Evolutionary conservation across 495 filamentous ascomycete species (phyloP).

Genomic region (Wilcoxina mikolae): DNA sequence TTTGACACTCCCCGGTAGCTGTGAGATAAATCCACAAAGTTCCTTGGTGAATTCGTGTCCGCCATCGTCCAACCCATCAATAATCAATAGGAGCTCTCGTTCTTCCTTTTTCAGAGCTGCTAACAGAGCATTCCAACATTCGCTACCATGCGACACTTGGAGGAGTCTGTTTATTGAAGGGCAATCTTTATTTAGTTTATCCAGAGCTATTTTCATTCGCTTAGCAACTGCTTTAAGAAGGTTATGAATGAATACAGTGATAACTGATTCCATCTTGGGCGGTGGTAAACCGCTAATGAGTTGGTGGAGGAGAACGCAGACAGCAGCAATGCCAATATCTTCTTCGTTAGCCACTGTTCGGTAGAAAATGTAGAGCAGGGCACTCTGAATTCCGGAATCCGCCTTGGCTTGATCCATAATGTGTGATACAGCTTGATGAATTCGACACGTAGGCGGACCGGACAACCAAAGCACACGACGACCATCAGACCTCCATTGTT

Average conservation of each 20-base stretch:
- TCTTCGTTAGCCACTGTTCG: neutral
- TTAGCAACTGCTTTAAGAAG: neutral
- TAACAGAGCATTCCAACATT: neutral
- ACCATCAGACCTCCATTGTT: neutral
- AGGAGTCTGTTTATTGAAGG: neutral
- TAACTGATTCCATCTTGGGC: neutral
- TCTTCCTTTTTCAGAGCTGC: neutral
- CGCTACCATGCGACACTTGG: neutral
- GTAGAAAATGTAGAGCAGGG: neutral
- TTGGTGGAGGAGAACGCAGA: neutral
- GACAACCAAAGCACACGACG: neutral
- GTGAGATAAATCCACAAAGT: neutral
- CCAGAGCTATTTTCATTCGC: neutral
- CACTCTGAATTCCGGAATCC: neutral
- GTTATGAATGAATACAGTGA: neutral
- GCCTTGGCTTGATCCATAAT: neutral
- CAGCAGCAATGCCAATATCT: neutral
- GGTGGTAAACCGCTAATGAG: neutral
- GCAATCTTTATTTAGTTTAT: neutral
- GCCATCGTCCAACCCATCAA: neutral
- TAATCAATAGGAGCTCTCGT: neutral
- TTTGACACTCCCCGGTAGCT: neutral
- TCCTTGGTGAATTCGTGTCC: neutral
- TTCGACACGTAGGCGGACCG: neutral
- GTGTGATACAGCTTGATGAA: neutral